Evolutionary conservation across 176 grass and related monocot genomes (phyloP), one percentile per base, ranked within the genome.

Genomic region (Miscanthus lutarioriparius): DNA sequence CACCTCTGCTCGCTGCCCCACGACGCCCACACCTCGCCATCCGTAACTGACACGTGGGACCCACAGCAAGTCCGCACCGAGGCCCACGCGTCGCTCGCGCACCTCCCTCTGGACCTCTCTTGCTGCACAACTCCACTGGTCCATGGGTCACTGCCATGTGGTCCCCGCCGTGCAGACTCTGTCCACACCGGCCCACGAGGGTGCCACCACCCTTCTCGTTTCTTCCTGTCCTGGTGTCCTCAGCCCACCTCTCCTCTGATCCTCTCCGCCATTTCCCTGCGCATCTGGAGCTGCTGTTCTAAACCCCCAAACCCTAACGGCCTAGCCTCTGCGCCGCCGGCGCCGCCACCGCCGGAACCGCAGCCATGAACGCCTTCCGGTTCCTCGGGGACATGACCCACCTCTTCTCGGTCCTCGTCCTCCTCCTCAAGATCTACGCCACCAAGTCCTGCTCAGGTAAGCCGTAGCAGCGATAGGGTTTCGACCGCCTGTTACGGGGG

Each of bases 341-440:
- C 67, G 30, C 16, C 43, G 67, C 25, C 23, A 6, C 38, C 16
- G 47, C 78, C 68, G 82, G 59, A 14, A 56, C 49, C 10, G 64
- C 72, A 70, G 82, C 58, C 78, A 98, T 98, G 95, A 98, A 98
- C 84, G 84, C 86, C 87, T 98, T 98, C 80, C 78, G 95, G 25
- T 91, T 98, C 79, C 82, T 90, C 10, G 95, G 95, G 83, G 95
- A 98, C 72, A 98, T 98, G 95, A 95, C 92, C 82, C 95, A 98
- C 84, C 92, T 98, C 59, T 91, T 98, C 80, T 95, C 92, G 85
- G 91, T 98, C 33, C 80, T 98, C 85, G 91, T 98, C 85, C 95
- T 98, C 75, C 91, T 98, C 64, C 95, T 98, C 83, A 98, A 98
- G 95, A 98, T 98, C 92, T 98, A 98, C 87, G 91, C 95, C 80